Evolutionary conservation across 306 rosid species (phyloP), one percentile per base, ranked within the genome.

Genomic region (Elaeagnus macrophylla): DNA sequence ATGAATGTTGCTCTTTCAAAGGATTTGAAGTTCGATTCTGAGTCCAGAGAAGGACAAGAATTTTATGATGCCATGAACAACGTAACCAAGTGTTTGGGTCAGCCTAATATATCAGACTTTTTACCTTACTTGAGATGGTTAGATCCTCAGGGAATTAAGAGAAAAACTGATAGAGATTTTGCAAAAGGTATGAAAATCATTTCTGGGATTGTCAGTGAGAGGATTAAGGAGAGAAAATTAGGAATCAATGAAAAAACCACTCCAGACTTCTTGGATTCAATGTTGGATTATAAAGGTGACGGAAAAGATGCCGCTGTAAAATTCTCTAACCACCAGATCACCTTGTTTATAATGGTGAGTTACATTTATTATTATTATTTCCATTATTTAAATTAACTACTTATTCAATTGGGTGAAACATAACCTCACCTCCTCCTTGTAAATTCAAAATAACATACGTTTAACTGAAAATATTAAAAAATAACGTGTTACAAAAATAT

Each of bases 281-380:
- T 79, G 50, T 70, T 79, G 9, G 76, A 79, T 40, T 75, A 59
- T 54, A 71, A 66, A 58, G 63, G 49, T 39, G 57, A 45, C 37
- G 75, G 71, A 38, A 61, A 20, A 38, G 61, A 65, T 0, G 68
- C 65, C 11, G 52, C 76, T 11, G 41, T 17, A 32, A 54, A 50
- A 10, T 36, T 79, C 46, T 65, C 84, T 6, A 63, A 69, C 9
- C 53, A 65, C 18, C 77, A 76, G 51, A 57, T 81, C 67, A 77
- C 71, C 67, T 36, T 77, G 36, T 74, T 78, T 32, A 66, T 81
- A n/a, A 42, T 77, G 79, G 83, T 77, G 66, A n/a, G n/a, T n/a
- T n/a, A n/a, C n/a, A n/a, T n/a, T n/a, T n/a, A n/a, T n/a, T n/a
- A n/a, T n/a, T n/a, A n/a, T n/a, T n/a, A n/a, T n/a, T n/a, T n/a